These are phyloP conservation scores for Scytalidium sp. DNA, from an alignment of 2,329 filamentous ascomycete genomes.

Conservation along the genomic window DNA sequence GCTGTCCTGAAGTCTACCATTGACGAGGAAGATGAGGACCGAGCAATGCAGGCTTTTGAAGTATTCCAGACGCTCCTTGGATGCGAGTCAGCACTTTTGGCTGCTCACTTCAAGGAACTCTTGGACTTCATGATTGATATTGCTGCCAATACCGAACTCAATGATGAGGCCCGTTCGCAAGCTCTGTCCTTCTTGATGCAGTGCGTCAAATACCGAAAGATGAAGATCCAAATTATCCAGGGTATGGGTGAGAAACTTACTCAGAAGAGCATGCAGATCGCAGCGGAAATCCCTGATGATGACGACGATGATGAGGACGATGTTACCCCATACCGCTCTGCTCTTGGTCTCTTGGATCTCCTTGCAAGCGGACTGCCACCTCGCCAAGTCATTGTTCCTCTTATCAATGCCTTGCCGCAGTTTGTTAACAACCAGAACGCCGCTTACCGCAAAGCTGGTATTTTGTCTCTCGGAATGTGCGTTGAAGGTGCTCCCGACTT, in stretches of 20 bases:
- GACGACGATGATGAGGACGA: slow-evolving; percentile 74
- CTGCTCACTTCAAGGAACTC: slow-evolving; percentile 83
- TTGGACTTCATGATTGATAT: slow-evolving; percentile 93
- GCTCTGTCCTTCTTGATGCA: slow-evolving; percentile 93
- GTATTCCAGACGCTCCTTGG: slow-evolving; percentile 94
- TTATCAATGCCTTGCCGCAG: slow-evolving; percentile 80
- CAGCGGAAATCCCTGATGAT: slow-evolving; percentile 81
- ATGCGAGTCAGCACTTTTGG: slow-evolving; percentile 82
- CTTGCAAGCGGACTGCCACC: slow-evolving; percentile 86
- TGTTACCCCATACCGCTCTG: slow-evolving; percentile 78
- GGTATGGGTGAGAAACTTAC: slow-evolving; percentile 83
- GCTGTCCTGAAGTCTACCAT: slow-evolving; percentile 83
- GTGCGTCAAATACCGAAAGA: slow-evolving; percentile 84
- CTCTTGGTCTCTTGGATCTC: slow-evolving; percentile 84
- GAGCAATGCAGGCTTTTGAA: slow-evolving; percentile 87
- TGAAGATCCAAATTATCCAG: slow-evolving; percentile 90
- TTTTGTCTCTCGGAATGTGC: slow-evolving; percentile 87
- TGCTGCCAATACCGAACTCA: slow-evolving; percentile 69
- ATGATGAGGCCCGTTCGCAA: slow-evolving; percentile 85
- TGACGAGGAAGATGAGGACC: slow-evolving; percentile 77
- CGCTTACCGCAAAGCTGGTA: slow-evolving; percentile 82
- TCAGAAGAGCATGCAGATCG: slow-evolving; percentile 81
- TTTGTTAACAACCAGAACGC: slow-evolving; percentile 75
- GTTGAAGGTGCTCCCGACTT: slow-evolving; percentile 98
- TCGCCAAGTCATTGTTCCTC: slow-evolving; percentile 88